Evolutionary conservation across 2,329 filamentous ascomycete species (phyloP), one percentile per base, ranked within the genome.

Genomic region (Cladophialophora immunda): DNA sequence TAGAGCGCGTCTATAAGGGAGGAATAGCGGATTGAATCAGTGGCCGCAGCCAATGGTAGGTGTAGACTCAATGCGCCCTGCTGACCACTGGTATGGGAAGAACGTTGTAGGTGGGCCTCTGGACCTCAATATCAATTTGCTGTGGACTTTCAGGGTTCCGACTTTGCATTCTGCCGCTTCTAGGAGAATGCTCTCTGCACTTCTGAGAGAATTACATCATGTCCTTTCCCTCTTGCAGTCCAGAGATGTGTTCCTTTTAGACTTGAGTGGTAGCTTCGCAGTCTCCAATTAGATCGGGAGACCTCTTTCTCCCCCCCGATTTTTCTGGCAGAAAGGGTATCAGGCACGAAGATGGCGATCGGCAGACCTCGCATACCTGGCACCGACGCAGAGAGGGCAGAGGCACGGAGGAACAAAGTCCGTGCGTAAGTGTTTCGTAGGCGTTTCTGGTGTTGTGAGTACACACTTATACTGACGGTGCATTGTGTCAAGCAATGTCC

Each of bases 361-460:
- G 68, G 68, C 11, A 58, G 65, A 53, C 68, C 68, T 29, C 62
- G 68, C 19, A 53, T 65, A 22, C 66, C 68, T 36, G 66, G 68
- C 36, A 70, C 68, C n/a, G 68, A 68, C 19, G 65, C 60, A 38
- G 68, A 70, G 55, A 63, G 68, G 36, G 68, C 65, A 15, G 62
- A 68, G 36, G 68, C 62, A n/a, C 65, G 66, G 25, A 64, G 66
- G 41, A 65, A 59, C 34, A 70, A 70, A 62, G 68, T 68, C 19
- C 58, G 68, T 47, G 65, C 65, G 58, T 61, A 36, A 36, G 58
- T 61, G 2, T 54, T 25, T 25, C 45, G 5, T 13, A 53, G 29
- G 19, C 9, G 17, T 4, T 36, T 52, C 4, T 30, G 19, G 15
- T 30, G 9, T 41, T 13, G 19, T 53, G 13, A 11, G 11, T 29